Base-by-base conservation (phyloP, 257 asterid species). In the Solanum sejunctum region DNA sequence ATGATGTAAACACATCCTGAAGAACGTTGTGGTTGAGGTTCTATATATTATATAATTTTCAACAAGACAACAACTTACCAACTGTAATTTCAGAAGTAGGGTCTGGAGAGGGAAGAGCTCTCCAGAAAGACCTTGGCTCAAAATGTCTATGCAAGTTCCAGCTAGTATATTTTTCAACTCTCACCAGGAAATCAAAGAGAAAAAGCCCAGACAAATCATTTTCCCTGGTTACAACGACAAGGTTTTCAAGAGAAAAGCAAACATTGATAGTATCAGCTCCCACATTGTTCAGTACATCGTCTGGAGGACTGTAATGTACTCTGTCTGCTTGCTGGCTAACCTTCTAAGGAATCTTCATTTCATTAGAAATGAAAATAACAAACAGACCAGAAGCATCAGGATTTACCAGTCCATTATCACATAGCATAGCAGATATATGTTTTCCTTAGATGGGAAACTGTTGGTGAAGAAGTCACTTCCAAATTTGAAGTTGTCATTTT, bases 271-370 rank as follows among this genome's bases (percentile, higher is more conserved):
- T 75, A 83, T 90, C 94, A 26, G 88, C 87, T 57, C 85, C 94
- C 17, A 90, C 52, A 89, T 80, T 84, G 80, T 89, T 87, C 82
- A 81, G 82, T 45, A 85, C 91, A 66, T 92, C 92, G 2, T 66
- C 91, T 43, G 95, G 88, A 64, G 94, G 92, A 94, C 88, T 16
- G 92, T 91, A 87, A 93, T 86, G 88, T 94, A 96, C 81, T 60
- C 99, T 98, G 86, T 94, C 98, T 10, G 98, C 98, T 85, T 98
- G 91, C 16, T 90, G 91, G 92, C 99, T 96, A 17, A 98, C 94
- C 87, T 93, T 93, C 85, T 92, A n/a, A n/a, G n/a, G n/a, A n/a
- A n/a, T n/a, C n/a, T n/a, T n/a, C n/a, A n/a, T 91, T 47, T 94
- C 98, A 83, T 96, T 96, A 87, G 95, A 92, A 83, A 96, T 91